Evolutionary conservation across 2,329 filamentous ascomycete genomes (phyloP).

Genomic region (Scedosporium dehoogii): DNA sequence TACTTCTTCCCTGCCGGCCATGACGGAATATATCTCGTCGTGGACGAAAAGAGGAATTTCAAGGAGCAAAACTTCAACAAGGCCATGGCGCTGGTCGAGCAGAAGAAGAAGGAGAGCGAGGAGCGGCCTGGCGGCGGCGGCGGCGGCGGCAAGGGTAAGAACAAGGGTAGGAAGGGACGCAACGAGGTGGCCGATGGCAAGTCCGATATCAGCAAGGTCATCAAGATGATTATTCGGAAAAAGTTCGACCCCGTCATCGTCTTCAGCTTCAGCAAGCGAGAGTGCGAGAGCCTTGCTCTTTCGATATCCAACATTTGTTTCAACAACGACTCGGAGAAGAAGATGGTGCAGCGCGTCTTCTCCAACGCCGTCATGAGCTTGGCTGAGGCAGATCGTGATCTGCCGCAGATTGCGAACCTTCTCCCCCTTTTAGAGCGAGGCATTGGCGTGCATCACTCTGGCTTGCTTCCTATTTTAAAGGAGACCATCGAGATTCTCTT

Average conservation of each 20-base stretch:
- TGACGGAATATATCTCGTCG: constrained; percentile 85
- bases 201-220: constrained; percentile 91
- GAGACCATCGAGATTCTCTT: constrained; percentile 99
- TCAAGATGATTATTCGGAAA: constrained; percentile 97
- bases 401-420: constrained; percentile 87
- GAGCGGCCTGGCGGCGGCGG: constrained; percentile 39
- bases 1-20: constrained; percentile 94
- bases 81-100: constrained; percentile 83
- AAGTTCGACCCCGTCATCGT: constrained; percentile 97
- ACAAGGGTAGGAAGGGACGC: constrained; percentile 83
- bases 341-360: constrained; percentile 90
- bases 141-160: constrained; percentile 55
- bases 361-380: constrained; percentile 85
- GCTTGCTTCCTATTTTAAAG: constrained; percentile 88
- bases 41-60: constrained; percentile 95
- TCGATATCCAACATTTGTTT: constrained; percentile 81
- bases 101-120: constrained; percentile 73
- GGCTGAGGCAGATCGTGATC: constrained; percentile 77
- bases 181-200: constrained; percentile 51
- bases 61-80: constrained; percentile 96
- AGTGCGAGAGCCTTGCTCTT: constrained; percentile 85
- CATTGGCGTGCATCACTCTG: constrained; percentile 95
- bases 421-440: constrained; percentile 81
- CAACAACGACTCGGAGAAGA: constrained; percentile 93
- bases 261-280: constrained; percentile 98